Conservation (phyloP, 495 filamentous ascomycete species). For the Lineolata rhizophorae region DNA sequence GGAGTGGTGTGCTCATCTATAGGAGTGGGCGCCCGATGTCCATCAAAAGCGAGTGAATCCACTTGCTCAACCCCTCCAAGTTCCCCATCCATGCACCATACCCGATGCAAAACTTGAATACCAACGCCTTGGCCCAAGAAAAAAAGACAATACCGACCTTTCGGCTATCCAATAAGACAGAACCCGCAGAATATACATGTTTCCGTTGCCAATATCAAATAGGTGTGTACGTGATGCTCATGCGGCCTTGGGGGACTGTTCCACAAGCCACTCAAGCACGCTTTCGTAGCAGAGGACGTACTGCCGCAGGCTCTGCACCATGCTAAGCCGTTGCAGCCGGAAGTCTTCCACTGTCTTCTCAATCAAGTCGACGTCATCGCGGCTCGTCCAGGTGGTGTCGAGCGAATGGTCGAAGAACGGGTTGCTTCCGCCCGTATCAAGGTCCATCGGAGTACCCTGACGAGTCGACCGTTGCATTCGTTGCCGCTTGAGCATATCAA, state of each 20-base stretch:
- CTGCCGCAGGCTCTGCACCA: conserved; percentile 91
- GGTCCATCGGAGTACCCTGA: conserved; percentile 16
- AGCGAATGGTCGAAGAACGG: conserved; percentile 7
- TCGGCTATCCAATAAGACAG: conserved; percentile 1
- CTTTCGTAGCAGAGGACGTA: conserved; percentile 95
- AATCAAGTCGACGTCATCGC: conserved; percentile 52
- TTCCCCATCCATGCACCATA: no score
- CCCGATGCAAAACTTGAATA: no score
- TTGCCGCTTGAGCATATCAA: conserved; percentile 81
- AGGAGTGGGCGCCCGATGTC: no score
- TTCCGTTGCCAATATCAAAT: no score
- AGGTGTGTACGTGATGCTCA: conserved; percentile 2
- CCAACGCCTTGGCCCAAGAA: no score
- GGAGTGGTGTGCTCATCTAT: no score
- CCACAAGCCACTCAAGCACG: conserved; percentile 65
- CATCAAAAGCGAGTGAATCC: no score
- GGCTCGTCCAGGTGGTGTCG: conserved; percentile 25
- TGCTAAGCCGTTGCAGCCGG: conserved; percentile 66
- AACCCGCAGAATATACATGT: conserved; percentile 1
- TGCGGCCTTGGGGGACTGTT: conserved; percentile 17
- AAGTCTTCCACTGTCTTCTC: conserved; percentile 78
- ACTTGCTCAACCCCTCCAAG: no score
- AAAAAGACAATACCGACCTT: conserved; percentile 2
- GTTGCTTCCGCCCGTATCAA: conserved; percentile 17
- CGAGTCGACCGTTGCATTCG: conserved; percentile 9